Percentiles rank a stretch among this genome's conserved stretches.
These are phyloP conservation scores for Exophiala oligosperma DNA, from an alignment of 2,329 filamentous ascomycete species.

Conservation along the genomic window DNA sequence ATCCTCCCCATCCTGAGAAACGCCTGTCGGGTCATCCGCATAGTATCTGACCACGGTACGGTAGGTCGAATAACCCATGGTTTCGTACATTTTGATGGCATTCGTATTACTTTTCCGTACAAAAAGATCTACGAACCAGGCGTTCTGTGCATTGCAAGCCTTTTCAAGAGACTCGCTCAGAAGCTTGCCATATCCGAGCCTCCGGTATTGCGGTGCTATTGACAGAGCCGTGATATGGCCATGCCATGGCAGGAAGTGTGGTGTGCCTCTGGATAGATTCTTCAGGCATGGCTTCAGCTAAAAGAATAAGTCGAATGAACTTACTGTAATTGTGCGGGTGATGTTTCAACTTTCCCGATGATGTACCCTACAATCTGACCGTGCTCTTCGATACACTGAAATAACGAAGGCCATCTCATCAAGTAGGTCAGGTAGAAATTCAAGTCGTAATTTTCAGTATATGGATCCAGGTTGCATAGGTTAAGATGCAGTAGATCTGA, in stretches of 20 bases:
- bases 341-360: slow-evolving; percentile 84
- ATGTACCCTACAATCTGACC: slow-evolving; percentile 96
- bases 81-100: slow-evolving; percentile 85
- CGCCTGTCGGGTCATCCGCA: slow-evolving; percentile 72
- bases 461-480: slow-evolving; percentile 89
- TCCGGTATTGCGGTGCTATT: slow-evolving; percentile 80
- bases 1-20: slow-evolving; percentile 66
- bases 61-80: slow-evolving; percentile 89
- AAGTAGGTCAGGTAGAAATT: slow-evolving; percentile 96
- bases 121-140: slow-evolving; percentile 96
- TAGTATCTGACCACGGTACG: slow-evolving; percentile 90
- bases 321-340: slow-evolving; percentile 68
- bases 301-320: neutral
- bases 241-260: slow-evolving; percentile 98
- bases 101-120: slow-evolving; percentile 85
- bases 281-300: neutral
- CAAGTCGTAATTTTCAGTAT: slow-evolving; percentile 97
- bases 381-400: slow-evolving; percentile 85
- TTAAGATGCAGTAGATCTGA: slow-evolving; percentile 87
- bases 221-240: slow-evolving; percentile 96
- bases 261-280: slow-evolving; percentile 48
- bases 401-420: slow-evolving; percentile 91
- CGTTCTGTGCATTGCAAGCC: slow-evolving; percentile 76
- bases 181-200: slow-evolving; percentile 82
- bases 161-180: slow-evolving; percentile 78